Evolutionary conservation across 2,329 filamentous ascomycete genomes (phyloP), one percentile per base, ranked within the genome.

Genomic region (Colletotrichum sublineola): DNA sequence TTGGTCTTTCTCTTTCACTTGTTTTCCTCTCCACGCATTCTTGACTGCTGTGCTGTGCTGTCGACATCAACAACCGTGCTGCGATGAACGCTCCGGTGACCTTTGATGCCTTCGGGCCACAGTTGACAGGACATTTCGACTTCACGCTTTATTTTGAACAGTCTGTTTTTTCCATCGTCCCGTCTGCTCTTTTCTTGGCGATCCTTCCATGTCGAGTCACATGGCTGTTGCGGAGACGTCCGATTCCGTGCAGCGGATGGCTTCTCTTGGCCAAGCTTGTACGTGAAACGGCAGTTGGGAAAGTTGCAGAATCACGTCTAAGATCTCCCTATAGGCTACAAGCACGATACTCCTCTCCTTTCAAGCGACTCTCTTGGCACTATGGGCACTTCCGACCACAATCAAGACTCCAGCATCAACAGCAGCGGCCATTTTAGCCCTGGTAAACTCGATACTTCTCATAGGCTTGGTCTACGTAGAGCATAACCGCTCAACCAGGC

Each of bases 381-480:
- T 63, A 24, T 73, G 73, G 56, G 67, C 33, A 12, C 73, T 65
- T 14, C 61, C 60, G 12, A 44, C 33, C 31, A 63, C 67, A 0
- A 11, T 36, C 33, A 65, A 8, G 12, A 69, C 40, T 44, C 52
- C 52, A 15, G 62, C 61, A 0, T 81, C 81, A 1, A 70, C 82
- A 1, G 75, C 81, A 0, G 78, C 80, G 3, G 72, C 77, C 0
- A 72, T 73, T 0, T 55, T 83, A 6, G 74, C 74, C 0, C 63
- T 81, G 0, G n/a, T 81, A n/a, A 79, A 79, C 2, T 77, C 79
- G 1, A 52, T 81, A 1, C 74, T 75, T 20, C 72, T 81, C 3
- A 61, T 75, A 46, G 71, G 55, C 31, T 50, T 50, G 20, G 5
- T 50, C 46, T 50, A 50, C n/a, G 46, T 5, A 5, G 46, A 50